These are phyloP conservation scores for Tritrichomonas foetus DNA, from an alignment of 208 protist species.

Conservation along the genomic window DNA sequence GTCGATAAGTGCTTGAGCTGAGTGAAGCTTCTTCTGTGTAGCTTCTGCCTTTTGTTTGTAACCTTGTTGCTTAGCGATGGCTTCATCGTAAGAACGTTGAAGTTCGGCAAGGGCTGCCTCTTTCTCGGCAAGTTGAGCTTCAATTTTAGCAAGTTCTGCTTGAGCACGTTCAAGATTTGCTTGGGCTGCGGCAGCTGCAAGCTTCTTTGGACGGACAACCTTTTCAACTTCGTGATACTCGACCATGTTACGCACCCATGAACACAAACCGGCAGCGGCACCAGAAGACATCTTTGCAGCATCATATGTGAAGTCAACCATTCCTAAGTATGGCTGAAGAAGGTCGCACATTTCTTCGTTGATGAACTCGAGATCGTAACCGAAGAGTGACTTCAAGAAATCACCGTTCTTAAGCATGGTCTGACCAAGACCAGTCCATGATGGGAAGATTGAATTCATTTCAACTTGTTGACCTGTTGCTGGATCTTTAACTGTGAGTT, in stretches of 20 bases:
- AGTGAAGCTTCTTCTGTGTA: conserved; percentile 87
- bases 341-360: conserved; percentile 96
- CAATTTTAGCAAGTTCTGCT: background rate
- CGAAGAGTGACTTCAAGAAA: background rate
- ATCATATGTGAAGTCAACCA: conserved; percentile 83
- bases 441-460: background rate
- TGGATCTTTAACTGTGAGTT: background rate
- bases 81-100: conserved; percentile 75
- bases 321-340: conserved; percentile 85
- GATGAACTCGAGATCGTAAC: conserved; percentile 73
- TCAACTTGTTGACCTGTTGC: background rate
- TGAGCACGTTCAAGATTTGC: conserved; percentile 68
- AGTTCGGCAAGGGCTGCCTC: conserved; percentile 57
- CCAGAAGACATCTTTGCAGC: conserved; percentile 68
- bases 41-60: conserved; percentile 84
- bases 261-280: conserved; percentile 73
- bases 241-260: conserved; percentile 87
- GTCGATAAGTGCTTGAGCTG: conserved; percentile 87
- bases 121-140: background rate
- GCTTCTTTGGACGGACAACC: conserved; percentile 84
- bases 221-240: conserved; percentile 91
- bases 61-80: conserved; percentile 85
- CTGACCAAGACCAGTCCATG: background rate
- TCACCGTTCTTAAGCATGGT: background rate
- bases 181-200: conserved; percentile 79